Evolutionary conservation across 164 flowering plant species (phyloP).

Genomic region (Vitis vinifera): DNA sequence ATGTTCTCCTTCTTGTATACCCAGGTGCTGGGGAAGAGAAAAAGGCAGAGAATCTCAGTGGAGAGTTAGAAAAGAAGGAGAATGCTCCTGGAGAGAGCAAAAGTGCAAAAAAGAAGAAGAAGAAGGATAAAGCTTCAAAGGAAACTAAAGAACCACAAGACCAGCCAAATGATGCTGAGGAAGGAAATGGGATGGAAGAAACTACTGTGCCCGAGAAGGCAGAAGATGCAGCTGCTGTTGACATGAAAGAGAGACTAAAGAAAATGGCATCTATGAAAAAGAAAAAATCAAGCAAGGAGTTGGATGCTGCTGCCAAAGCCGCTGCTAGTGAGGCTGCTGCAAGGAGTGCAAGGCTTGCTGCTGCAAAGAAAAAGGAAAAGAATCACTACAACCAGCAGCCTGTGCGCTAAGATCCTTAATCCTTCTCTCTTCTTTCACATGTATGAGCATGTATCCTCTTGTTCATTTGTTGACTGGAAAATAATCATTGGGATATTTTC

Average conservation of each 20-base stretch:
- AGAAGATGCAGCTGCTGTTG: constrained; percentile 39
- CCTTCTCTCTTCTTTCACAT: constrained; percentile 3
- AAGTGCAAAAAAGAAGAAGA: constrained; percentile 84
- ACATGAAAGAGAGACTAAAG: constrained; percentile 82
- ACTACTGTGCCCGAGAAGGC: constrained; percentile 20
- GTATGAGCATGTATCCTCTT: constrained; percentile 20
- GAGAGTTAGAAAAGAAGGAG: constrained; percentile 55
- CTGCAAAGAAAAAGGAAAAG: constrained; percentile 96
- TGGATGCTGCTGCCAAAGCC: constrained; percentile 87
- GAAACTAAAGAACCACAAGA: constrained; percentile 49
- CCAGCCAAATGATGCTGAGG: constrained; percentile 14
- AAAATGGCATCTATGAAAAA: constrained; percentile 72
- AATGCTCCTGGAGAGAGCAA: constrained; percentile 60
- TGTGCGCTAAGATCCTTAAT: constrained; percentile 34
- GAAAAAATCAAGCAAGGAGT: constrained; percentile 84
- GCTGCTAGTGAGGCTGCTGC: constrained; percentile 84
- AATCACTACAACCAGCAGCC: constrained; percentile 72
- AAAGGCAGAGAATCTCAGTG: constrained; percentile 42
- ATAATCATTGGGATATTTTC: constrained; percentile 30
- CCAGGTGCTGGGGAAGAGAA: constrained; percentile 47
- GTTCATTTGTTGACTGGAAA: constrained; percentile 35
- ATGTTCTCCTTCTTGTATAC: not conserved
- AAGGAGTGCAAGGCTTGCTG: constrained; percentile 85
- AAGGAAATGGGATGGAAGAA: constrained; percentile 11
- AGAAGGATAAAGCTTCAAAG: constrained; percentile 73